phyloP scores from a whole-genome alignment of 2,329 filamentous ascomycete genomes.

The Gyromitra esculenta region DNA sequence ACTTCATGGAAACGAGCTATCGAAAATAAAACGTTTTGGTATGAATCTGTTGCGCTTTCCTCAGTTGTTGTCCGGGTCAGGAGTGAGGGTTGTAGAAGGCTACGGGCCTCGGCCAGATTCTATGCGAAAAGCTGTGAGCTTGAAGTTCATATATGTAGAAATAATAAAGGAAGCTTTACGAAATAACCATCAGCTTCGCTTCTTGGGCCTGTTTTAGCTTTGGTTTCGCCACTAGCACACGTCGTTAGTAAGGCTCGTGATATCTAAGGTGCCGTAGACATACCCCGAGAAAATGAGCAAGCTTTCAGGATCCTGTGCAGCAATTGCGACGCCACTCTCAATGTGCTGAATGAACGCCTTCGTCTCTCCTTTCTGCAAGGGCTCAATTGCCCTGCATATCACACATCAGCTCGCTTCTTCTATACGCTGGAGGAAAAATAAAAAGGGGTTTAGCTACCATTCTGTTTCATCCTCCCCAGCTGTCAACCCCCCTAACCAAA shows the following conservation, averaged over 20 bases:
- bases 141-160: not conserved
- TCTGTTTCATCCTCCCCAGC: slow-evolving; percentile 54
- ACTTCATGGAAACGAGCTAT: slow-evolving; percentile 67
- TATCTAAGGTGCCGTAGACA: slow-evolving; percentile 57
- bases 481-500: slow-evolving; percentile 56
- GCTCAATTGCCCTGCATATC: slow-evolving; percentile 51
- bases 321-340: slow-evolving; percentile 68
- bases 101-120: slow-evolving; percentile 36
- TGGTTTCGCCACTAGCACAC: slow-evolving; percentile 70
- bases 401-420: slow-evolving; percentile 25
- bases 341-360: slow-evolving; percentile 82
- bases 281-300: slow-evolving; percentile 79
- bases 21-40: slow-evolving; percentile 83
- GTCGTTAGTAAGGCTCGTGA: slow-evolving; percentile 49
- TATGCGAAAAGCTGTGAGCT: slow-evolving; percentile 22
- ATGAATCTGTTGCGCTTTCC: slow-evolving; percentile 80
- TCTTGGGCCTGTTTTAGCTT: slow-evolving; percentile 65
- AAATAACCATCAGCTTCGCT: slow-evolving; percentile 74
- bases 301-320: slow-evolving; percentile 64
- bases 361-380: slow-evolving; percentile 75
- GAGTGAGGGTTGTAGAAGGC: slow-evolving; percentile 28
- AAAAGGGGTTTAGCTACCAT: slow-evolving; percentile 46
- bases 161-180: slow-evolving; percentile 58
- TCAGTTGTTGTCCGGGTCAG: slow-evolving; percentile 63
- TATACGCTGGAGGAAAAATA: not conserved